Percentiles rank a stretch among this genome's conserved stretches.
Evolutionary conservation across 2,329 filamentous ascomycete genomes (phyloP).

Genomic region (Emmonsia crescens): DNA sequence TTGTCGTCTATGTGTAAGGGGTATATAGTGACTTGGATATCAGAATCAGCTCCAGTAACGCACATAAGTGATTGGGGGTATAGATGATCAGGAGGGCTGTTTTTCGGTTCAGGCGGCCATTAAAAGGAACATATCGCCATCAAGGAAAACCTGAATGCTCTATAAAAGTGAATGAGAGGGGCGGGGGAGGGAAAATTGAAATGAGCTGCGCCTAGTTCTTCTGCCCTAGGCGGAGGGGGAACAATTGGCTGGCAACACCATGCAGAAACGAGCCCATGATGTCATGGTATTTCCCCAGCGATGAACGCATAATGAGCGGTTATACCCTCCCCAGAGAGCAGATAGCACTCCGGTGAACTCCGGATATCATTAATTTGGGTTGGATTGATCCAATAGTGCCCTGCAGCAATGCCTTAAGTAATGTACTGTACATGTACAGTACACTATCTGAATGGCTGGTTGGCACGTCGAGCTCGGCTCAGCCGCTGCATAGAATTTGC

Average conservation of each 20-base stretch:
- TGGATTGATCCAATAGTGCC: background rate
- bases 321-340: background rate
- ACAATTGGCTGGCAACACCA: no score
- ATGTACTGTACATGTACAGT: no score
- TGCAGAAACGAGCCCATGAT: background rate
- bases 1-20: background rate
- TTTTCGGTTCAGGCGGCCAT: background rate
- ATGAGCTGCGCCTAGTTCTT: background rate
- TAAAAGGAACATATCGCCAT: background rate
- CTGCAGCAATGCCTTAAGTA: background rate
- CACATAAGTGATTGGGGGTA: background rate
- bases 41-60: background rate
- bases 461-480: background rate
- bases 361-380: background rate
- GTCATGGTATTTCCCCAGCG: background rate
- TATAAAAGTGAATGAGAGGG: no score
- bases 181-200: background rate
- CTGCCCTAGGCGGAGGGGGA: no score
- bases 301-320: conserved; percentile 1
- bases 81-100: background rate
- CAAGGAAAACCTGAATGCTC: background rate
- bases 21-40: background rate
- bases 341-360: background rate
- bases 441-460: no score
- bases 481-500: background rate